These are phyloP conservation scores for Chlamydomonas schloesseri DNA, from an alignment of 139 green algal genomes.

Conservation along the genomic window DNA sequence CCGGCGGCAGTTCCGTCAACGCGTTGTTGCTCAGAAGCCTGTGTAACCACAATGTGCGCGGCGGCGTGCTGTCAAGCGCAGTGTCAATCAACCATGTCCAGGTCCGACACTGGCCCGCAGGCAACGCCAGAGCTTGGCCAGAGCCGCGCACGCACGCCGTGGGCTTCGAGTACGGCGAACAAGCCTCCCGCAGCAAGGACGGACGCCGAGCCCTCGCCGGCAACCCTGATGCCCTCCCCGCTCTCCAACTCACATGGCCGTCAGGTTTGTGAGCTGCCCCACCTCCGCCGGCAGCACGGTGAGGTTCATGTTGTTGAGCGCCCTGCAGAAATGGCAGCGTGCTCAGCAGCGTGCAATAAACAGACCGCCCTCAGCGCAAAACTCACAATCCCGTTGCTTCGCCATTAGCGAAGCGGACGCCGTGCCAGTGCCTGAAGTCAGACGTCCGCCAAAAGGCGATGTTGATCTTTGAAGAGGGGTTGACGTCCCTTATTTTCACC, in stretches of 20 bases:
- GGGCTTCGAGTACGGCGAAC: no score
- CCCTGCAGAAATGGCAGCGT: not conserved
- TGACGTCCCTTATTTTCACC: conserved; percentile 29
- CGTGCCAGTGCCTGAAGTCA: conserved; percentile 29
- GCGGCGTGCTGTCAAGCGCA: no score
- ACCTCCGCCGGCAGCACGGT: conserved; percentile 15
- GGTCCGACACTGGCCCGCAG: no score
- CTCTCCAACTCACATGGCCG: conserved; percentile 1
- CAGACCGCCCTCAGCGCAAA: not conserved
- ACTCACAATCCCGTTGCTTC: conserved; percentile 37
- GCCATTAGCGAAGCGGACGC: not conserved
- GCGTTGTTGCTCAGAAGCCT: conserved; percentile 41
- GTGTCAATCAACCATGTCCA: no score
- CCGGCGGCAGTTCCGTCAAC: not conserved
- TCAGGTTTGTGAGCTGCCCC: conserved; percentile 28
- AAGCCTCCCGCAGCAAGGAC: no score
- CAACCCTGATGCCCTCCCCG: no score
- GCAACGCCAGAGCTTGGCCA: no score
- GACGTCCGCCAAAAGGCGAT: conserved; percentile 6
- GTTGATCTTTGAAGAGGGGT: conserved; percentile 15
- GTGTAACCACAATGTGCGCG: no score
- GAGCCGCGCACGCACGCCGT: no score
- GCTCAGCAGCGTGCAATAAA: not conserved
- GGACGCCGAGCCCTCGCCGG: no score
- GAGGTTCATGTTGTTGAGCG: conserved; percentile 28